Conservation (phyloP, 352 stramenopile genomes). For the Phytophthora europaea region DNA sequence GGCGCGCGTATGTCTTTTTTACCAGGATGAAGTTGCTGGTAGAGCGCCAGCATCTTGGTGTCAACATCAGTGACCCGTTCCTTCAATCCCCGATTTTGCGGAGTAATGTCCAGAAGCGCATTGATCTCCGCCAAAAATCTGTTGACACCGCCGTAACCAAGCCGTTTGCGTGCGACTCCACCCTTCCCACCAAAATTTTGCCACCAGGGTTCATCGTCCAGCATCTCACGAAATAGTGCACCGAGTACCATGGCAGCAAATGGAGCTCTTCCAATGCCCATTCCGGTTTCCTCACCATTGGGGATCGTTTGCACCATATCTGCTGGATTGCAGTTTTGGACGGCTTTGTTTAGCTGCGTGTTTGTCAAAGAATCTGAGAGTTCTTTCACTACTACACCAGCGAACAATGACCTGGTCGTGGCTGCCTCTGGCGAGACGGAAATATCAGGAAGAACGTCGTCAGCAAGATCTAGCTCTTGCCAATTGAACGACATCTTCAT, state of each 20-base stretch:
- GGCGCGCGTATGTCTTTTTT: conserved; percentile 52
- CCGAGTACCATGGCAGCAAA: conserved; percentile 62
- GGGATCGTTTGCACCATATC: background rate
- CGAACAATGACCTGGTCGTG: conserved; percentile 50
- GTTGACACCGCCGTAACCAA: conserved; percentile 75
- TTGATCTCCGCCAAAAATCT: conserved; percentile 76
- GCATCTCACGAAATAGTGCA: conserved; percentile 65
- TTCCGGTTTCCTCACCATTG: conserved; percentile 7
- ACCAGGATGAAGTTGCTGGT: conserved; percentile 63
- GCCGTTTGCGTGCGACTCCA: conserved; percentile 43
- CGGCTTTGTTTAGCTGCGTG: conserved; percentile 65
- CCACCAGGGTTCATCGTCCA: conserved; percentile 73
- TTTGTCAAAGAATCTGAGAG: conserved; percentile 57
- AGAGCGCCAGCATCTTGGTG: conserved; percentile 59
- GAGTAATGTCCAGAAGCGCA: conserved; percentile 51
- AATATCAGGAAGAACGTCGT: conserved; percentile 57
- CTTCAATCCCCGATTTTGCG: conserved; percentile 46
- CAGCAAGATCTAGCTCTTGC: conserved; percentile 68
- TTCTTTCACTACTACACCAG: conserved; percentile 62
- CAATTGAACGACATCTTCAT: conserved; percentile 79
- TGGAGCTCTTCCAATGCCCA: conserved; percentile 27
- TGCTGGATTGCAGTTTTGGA: conserved; percentile 43
- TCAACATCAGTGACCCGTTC: conserved; percentile 44
- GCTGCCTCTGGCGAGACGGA: conserved; percentile 20
- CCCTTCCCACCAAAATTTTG: conserved; percentile 47